Evolutionary conservation across 2,329 filamentous ascomycete genomes (phyloP).

Genomic region (Fusarium gaditjirri): DNA sequence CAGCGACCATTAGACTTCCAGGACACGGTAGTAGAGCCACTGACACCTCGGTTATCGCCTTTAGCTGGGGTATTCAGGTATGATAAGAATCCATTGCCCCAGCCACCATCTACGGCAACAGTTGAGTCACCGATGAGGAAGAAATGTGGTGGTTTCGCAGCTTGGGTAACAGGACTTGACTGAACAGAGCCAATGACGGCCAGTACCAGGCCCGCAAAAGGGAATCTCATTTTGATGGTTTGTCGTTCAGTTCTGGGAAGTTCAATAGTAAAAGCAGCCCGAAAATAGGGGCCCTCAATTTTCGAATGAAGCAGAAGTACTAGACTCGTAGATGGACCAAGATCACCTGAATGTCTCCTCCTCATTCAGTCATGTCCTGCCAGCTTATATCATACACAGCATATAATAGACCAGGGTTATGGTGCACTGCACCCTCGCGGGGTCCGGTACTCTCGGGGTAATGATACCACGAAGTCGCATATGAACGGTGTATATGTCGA

Average conservation of each 20-base stretch:
- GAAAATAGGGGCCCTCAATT: fast-evolving
- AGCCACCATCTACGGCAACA: background rate
- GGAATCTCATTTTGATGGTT: background rate
- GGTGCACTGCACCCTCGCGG: background rate
- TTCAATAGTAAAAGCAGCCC: background rate
- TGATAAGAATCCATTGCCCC: background rate
- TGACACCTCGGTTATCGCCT: background rate
- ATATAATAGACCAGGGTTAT: too few relatives aligned
- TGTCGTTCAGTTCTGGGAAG: background rate
- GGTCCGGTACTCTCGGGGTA: background rate
- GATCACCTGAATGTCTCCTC: background rate
- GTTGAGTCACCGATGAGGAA: conserved; percentile 12
- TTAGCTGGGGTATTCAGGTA: background rate
- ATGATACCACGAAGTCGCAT: conserved; percentile 10
- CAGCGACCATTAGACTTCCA: conserved; percentile 16
- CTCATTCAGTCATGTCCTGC: background rate
- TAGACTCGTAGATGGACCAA: background rate
- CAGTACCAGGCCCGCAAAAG: fast-evolving
- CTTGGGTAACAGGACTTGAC: background rate
- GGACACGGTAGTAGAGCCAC: conserved; percentile 1
- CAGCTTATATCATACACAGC: background rate
- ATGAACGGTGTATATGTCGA: background rate
- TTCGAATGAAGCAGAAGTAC: background rate
- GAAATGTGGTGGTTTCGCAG: background rate
- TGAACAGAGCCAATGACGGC: background rate